A percentile compares a stretch with the other conserved stretches of the same genome.
Conservation (phyloP, 371 early-diverging fungal species). For the Lichtheimia corymbifera region DNA sequence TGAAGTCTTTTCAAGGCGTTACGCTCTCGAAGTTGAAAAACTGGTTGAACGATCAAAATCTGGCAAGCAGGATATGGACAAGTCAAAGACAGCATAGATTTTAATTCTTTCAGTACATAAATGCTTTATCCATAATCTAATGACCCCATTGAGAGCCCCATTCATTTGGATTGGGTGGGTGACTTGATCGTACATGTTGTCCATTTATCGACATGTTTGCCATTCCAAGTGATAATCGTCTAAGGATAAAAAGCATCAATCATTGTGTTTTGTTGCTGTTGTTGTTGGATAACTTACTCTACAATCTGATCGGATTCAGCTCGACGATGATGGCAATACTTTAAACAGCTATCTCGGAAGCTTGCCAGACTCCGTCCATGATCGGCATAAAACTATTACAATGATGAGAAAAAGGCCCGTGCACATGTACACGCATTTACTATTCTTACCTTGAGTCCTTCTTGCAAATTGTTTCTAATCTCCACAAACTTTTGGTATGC, state of each 20-base stretch:
- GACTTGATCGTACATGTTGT: slow-evolving; percentile 3
- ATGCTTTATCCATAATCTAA: too few relatives aligned
- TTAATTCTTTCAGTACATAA: background rate
- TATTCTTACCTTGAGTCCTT: slow-evolving; percentile 58
- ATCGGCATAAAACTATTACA: slow-evolving; percentile 67
- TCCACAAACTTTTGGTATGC: slow-evolving; percentile 69
- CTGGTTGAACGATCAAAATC: slow-evolving; percentile 23
- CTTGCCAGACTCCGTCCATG: slow-evolving; percentile 61
- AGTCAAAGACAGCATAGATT: slow-evolving; percentile 8
- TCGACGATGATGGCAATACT: slow-evolving; percentile 68
- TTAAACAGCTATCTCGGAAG: slow-evolving; percentile 62
- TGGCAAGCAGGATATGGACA: background rate
- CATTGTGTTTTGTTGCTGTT: background rate
- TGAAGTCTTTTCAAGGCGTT: slow-evolving; percentile 69
- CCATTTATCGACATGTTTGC: slow-evolving; percentile 4
- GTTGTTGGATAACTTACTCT: slow-evolving; percentile 9
- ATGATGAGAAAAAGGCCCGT: slow-evolving; percentile 2
- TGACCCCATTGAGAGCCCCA: slow-evolving; percentile 6
- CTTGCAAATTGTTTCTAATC: slow-evolving; percentile 63
- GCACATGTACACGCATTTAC: background rate
- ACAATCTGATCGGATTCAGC: slow-evolving; percentile 41
- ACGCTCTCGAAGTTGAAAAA: slow-evolving; percentile 54
- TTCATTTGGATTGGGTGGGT: slow-evolving; percentile 1
- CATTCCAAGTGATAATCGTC: slow-evolving; percentile 2
- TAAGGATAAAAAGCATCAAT: background rate